Percentiles rank a stretch among this genome's conserved stretches.
phyloP scores from a whole-genome alignment of 2,329 filamentous ascomycete species.

The Aspergillus puulaauensis region DNA sequence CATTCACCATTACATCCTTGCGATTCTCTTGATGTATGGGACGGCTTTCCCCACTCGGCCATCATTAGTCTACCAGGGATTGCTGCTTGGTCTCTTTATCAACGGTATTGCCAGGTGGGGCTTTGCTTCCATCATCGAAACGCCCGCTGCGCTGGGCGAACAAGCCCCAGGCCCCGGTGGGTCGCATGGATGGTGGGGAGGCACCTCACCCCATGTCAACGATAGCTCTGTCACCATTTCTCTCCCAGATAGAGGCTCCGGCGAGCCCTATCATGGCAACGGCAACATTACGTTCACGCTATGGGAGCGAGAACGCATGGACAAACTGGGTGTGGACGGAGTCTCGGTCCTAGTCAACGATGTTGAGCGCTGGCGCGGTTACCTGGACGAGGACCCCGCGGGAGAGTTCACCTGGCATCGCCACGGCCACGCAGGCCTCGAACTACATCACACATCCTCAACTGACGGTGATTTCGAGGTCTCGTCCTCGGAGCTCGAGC shows the following conservation, averaged over 20 bases:
- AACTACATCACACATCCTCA: conserved; percentile 26
- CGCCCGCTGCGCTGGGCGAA: conserved; percentile 65
- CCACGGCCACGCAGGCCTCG: conserved; percentile 41
- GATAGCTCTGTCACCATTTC: conserved; percentile 43
- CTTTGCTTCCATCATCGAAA: conserved; percentile 86
- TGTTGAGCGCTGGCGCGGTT: conserved; percentile 61
- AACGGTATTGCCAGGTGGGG: conserved; percentile 94
- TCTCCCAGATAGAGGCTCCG: conserved; percentile 35
- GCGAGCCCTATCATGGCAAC: conserved; percentile 37
- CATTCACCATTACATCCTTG: conserved; percentile 94
- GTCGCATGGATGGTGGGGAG: conserved; percentile 43
- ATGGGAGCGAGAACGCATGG: conserved; percentile 43
- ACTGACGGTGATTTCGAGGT: conserved; percentile 25
- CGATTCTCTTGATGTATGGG: conserved; percentile 80
- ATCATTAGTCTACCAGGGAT: conserved; percentile 80
- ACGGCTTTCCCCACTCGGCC: conserved; percentile 86
- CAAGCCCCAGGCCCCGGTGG: conserved; percentile 44
- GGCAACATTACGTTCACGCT: conserved; percentile 48
- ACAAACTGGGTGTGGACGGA: conserved; percentile 50
- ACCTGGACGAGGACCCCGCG: conserved; percentile 49
- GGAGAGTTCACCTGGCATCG: conserved; percentile 54
- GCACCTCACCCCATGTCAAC: conserved; percentile 56
- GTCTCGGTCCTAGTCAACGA: conserved; percentile 63
- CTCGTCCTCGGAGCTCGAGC: conserved; percentile 8
- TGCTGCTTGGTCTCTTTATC: conserved; percentile 87